Conservation (phyloP, 129 eudicot species). For the Helianthus annuus region HanXRQr2.0-SUNRISE NC_035438.2:16195981-16196480, state of each 20-base stretch:
- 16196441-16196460: slow-evolving; percentile 12
- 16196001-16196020: not conserved
- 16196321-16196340: not conserved
- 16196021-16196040: not conserved
- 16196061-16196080: not conserved
- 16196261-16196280: not conserved
- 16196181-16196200: not conserved
- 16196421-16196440: not conserved
- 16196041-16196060: not conserved
- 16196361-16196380: slow-evolving; percentile 1
- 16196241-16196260: slow-evolving; percentile 9
- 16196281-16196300: slow-evolving; percentile 2
- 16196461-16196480: slow-evolving; percentile 3
- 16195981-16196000: not conserved
- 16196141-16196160: no score
- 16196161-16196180: not conserved
- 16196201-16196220: not conserved
- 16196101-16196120: not conserved
- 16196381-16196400: slow-evolving; percentile 8
- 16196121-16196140: not conserved
- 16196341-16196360: slow-evolving; percentile 7
- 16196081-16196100: not conserved
- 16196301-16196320: slow-evolving; percentile 2
- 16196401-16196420: not conserved
- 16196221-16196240: not conserved